A percentile compares a stretch with the other conserved stretches of the same genome.
These are phyloP conservation scores for Yamadazyma sp. DNA, from an alignment of 805 yeast species.

Conservation along the genomic window DNA sequence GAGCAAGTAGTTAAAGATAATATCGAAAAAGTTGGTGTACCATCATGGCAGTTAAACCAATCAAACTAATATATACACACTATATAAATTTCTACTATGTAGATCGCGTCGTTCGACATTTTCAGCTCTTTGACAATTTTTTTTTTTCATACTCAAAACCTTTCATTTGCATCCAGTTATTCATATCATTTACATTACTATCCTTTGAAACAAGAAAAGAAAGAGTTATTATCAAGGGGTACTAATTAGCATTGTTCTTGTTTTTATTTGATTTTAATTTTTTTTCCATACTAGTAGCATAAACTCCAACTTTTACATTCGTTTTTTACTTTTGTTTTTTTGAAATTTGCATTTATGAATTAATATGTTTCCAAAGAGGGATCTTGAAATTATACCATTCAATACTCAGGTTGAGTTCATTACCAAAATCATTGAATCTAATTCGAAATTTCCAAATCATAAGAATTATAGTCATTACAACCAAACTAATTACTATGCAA, in stretches of 20 bases:
- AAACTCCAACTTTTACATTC: background rate
- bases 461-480: conserved; percentile 7
- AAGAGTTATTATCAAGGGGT: too few species aligned
- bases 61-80: conserved; percentile 1
- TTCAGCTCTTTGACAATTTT: too few species aligned
- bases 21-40: conserved; percentile 39
- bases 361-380: conserved; percentile 21
- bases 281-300: too few species aligned
- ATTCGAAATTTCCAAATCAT: background rate
- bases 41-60: conserved; percentile 40
- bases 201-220: too few species aligned
- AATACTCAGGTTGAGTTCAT: conserved; percentile 26
- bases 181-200: too few species aligned
- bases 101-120: too few species aligned
- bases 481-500: conserved; percentile 2
- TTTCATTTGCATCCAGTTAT: too few species aligned
- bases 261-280: too few species aligned
- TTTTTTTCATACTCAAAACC: too few species aligned
- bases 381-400: conserved; percentile 26
- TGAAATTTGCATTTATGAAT: background rate
- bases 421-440: conserved; percentile 9
- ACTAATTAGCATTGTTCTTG: too few species aligned
- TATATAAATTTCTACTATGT: background rate
- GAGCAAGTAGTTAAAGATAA: conserved; percentile 22
- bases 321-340: background rate